Percentiles rank a stretch among this genome's conserved stretches.
These are phyloP conservation scores for Dothistroma pini DNA, from an alignment of 2,329 filamentous ascomycete species.

Conservation along the genomic window DNA sequence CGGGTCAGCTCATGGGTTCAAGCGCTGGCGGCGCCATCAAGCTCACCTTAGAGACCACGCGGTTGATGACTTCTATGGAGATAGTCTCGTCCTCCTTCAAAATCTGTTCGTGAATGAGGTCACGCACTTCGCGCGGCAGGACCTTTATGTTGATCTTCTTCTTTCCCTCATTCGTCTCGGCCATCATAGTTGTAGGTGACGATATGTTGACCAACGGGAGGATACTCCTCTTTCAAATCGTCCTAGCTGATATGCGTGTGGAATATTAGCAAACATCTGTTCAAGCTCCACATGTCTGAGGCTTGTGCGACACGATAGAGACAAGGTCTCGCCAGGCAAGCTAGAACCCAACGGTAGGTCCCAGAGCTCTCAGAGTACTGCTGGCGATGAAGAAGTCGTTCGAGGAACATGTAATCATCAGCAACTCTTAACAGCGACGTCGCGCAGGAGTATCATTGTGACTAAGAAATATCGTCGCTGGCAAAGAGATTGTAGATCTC, in stretches of 20 bases:
- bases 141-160: neutral
- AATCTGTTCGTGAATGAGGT: neutral
- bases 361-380: no score
- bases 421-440: neutral
- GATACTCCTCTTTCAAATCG: no score
- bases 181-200: neutral
- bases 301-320: no score
- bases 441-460: slow-evolving; percentile 9
- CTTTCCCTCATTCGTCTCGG: neutral
- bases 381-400: no score
- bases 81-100: neutral
- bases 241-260: no score
- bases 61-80: neutral
- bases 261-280: no score
- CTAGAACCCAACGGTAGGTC: no score
- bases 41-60: neutral
- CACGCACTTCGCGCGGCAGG: neutral
- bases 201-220: no score
- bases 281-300: no score
- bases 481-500: slow-evolving; percentile 10
- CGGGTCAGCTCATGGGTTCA: neutral
- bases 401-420: neutral
- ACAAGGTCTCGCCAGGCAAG: no score
- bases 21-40: no score
- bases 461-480: slow-evolving; percentile 10